Conservation (phyloP, 2,329 filamentous ascomycete species). For the Colletotrichum aenigma region DNA sequence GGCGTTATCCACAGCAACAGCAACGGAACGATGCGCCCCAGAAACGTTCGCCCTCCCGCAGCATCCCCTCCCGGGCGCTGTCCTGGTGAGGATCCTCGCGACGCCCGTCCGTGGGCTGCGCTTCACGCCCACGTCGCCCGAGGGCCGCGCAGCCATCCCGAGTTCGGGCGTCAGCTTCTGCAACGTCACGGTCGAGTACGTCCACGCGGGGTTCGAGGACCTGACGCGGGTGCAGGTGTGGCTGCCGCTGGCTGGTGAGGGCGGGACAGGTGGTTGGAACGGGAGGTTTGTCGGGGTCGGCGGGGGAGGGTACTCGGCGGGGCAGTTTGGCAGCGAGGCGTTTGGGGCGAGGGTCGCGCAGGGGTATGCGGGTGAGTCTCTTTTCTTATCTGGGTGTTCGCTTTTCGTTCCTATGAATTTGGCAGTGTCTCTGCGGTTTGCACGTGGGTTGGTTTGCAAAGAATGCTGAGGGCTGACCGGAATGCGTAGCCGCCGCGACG, state of each 20-base stretch:
- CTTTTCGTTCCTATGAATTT: neutral
- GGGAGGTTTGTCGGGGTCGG: conserved; percentile 32
- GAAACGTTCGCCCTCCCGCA: neutral
- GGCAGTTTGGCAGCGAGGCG: conserved; percentile 20
- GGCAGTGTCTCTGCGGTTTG: neutral
- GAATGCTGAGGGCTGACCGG: neutral
- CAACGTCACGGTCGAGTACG: conserved; percentile 28
- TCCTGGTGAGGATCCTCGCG: neutral
- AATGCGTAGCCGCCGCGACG: neutral
- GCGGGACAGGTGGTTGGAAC: conserved; percentile 28
- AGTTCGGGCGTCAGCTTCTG: conserved; percentile 25
- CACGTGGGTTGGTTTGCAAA: neutral
- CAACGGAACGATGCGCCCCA: neutral
- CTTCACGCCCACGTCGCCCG: conserved; percentile 1
- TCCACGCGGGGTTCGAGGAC: conserved; percentile 27
- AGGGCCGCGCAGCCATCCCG: conserved; percentile 17
- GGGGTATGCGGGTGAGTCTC: conserved; percentile 13
- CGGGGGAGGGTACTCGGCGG: conserved; percentile 32
- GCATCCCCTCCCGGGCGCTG: neutral
- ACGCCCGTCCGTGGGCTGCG: neutral
- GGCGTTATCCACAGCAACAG: neutral
- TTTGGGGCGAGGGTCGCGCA: conserved; percentile 5
- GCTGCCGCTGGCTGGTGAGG: conserved; percentile 20
- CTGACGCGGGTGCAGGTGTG: conserved; percentile 28
- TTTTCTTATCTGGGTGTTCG: neutral